These are phyloP conservation scores for Suillus clintonianus DNA, from an alignment of 768 basidiomycete genomes.

Conservation along the genomic window DNA sequence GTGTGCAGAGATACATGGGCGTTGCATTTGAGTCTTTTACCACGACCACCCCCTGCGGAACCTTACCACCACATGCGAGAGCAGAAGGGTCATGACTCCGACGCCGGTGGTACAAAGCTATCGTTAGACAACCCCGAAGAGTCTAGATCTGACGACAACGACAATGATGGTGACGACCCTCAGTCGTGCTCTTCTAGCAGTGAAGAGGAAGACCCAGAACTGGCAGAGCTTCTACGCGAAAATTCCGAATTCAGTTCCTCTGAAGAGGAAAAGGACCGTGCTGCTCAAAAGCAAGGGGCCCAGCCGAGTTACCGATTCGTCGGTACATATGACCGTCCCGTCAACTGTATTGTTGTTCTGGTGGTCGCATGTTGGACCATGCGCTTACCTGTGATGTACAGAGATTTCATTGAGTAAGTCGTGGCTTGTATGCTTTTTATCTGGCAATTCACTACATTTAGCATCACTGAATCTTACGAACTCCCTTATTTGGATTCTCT, in stretches of 20 bases:
- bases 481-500: slow-evolving; percentile 82
- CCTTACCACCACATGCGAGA: slow-evolving; percentile 52
- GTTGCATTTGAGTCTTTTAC: slow-evolving; percentile 64
- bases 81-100: slow-evolving; percentile 22
- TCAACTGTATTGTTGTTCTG: slow-evolving; percentile 65
- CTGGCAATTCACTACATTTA: slow-evolving; percentile 29
- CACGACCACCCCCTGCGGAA: slow-evolving; percentile 61
- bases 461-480: slow-evolving; percentile 71
- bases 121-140: slow-evolving; percentile 1
- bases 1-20: slow-evolving; percentile 84
- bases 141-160: slow-evolving; percentile 19
- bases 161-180: slow-evolving; percentile 6
- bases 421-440: background rate
- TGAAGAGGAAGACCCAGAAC: slow-evolving; percentile 35
- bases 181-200: slow-evolving; percentile 14
- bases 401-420: slow-evolving; percentile 72
- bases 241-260: slow-evolving; percentile 36
- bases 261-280: slow-evolving; percentile 12
- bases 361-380: slow-evolving; percentile 79
- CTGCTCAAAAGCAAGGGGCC: slow-evolving; percentile 8
- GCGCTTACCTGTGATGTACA: slow-evolving; percentile 73
- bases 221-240: slow-evolving; percentile 41
- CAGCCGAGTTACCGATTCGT: slow-evolving; percentile 17
- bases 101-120: slow-evolving; percentile 9
- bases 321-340: slow-evolving; percentile 39